Conservation (phyloP, 1,284 basidiomycete genomes). For the Ustilago vetiveriae region DNA sequence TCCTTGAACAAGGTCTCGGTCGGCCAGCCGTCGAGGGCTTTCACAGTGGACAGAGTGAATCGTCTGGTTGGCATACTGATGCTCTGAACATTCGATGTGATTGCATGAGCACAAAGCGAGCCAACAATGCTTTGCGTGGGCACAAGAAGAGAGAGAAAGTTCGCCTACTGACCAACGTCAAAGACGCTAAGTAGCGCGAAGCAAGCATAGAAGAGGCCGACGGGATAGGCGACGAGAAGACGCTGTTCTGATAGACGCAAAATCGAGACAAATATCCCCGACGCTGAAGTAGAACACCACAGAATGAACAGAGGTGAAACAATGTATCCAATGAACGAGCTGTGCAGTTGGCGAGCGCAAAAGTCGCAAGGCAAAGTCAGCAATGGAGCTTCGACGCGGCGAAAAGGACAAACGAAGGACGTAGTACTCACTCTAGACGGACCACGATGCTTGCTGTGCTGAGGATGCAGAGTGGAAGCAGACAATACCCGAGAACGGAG, state of each 20-base stretch:
- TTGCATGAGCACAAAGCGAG: not conserved
- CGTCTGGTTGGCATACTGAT: too few species aligned
- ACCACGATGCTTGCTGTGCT: constrained; percentile 87
- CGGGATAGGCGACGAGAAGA: constrained; percentile 64
- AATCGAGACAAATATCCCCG: constrained; percentile 66
- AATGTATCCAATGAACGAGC: constrained; percentile 56
- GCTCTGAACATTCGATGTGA: too few species aligned
- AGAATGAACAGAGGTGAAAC: constrained; percentile 65
- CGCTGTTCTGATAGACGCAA: constrained; percentile 64
- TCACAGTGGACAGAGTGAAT: too few species aligned
- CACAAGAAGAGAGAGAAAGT: too few species aligned
- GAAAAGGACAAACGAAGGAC: too few species aligned
- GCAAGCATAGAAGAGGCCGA: constrained; percentile 65
- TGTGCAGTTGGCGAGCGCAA: constrained; percentile 3
- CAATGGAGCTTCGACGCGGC: too few species aligned
- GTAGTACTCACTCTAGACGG: constrained; percentile 84
- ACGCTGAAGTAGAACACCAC: constrained; percentile 65
- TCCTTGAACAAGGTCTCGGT: too few species aligned
- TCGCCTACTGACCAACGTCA: constrained; percentile 43
- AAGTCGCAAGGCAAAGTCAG: not conserved
- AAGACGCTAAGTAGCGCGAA: constrained; percentile 66
- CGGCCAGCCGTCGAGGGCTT: too few species aligned
- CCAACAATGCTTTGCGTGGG: not conserved
- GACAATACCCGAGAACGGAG: constrained; percentile 94
- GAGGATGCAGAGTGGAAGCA: constrained; percentile 96